Evolutionary conservation across 108 stramenopile genomes (phyloP).

Genomic region (Cyclotella choctawhatcheeana): DNA sequence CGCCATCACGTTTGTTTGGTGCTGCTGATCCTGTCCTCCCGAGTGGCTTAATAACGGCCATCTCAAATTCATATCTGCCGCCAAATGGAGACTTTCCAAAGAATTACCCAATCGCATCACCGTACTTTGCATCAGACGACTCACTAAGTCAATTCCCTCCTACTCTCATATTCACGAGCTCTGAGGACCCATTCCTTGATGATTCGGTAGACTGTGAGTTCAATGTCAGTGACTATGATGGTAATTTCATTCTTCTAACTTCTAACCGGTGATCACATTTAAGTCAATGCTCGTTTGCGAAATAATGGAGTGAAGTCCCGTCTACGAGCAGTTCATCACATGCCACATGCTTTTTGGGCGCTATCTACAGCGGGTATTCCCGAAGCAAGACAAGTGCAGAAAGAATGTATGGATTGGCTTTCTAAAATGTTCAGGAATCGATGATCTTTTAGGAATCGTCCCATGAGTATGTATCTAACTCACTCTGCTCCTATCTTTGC

Average conservation of each 20-base stretch:
- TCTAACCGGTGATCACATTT: not conserved
- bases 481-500: not conserved
- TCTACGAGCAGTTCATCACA: constrained; percentile 68
- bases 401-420: constrained; percentile 65
- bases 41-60: constrained; percentile 70
- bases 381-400: constrained; percentile 73
- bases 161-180: constrained; percentile 66
- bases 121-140: constrained; percentile 73
- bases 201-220: constrained; percentile 72
- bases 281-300: constrained; percentile 71
- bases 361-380: constrained; percentile 78
- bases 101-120: constrained; percentile 74
- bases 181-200: constrained; percentile 87
- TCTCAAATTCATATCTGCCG: constrained; percentile 74
- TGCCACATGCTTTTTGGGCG: constrained; percentile 88
- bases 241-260: not conserved
- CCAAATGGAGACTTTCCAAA: constrained; percentile 41
- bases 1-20: constrained; percentile 71
- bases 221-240: not conserved
- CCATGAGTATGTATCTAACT: no score
- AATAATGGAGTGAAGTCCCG: constrained; percentile 67
- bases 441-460: no score
- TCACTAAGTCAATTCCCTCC: constrained; percentile 68
- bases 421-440: constrained; percentile 28
- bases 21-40: constrained; percentile 83